Conservation (phyloP, 1,284 basidiomycete species). For the Athelia sp. region DNA sequence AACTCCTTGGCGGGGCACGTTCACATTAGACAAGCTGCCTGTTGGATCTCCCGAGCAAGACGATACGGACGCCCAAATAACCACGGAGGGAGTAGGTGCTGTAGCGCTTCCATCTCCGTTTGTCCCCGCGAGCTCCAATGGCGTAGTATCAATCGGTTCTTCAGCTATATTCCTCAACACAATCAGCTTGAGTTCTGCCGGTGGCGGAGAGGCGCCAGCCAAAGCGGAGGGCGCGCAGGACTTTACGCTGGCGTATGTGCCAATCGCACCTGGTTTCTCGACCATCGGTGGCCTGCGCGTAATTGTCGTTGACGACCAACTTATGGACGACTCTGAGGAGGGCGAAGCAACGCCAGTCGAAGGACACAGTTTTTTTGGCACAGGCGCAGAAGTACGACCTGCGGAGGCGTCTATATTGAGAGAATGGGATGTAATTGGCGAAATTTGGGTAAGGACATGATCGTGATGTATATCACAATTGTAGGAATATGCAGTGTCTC, state of each 20-base stretch:
- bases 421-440: constrained; percentile 65
- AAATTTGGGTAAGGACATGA: constrained; percentile 49
- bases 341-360: constrained; percentile 14
- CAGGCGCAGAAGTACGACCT: neutral
- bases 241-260: constrained; percentile 58
- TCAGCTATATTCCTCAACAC: constrained; percentile 45
- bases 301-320: constrained; percentile 50
- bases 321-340: constrained; percentile 23
- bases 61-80: constrained; percentile 18
- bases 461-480: too few relatives aligned
- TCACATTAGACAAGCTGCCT: constrained; percentile 45
- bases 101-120: constrained; percentile 40
- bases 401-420: constrained; percentile 40
- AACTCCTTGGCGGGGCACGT: constrained; percentile 30
- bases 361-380: neutral
- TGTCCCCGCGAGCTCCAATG: constrained; percentile 29
- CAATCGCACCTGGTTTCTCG: constrained; percentile 49
- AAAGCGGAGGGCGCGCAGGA: constrained; percentile 40
- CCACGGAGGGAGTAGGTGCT: constrained; percentile 10
- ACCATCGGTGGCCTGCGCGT: constrained; percentile 61
- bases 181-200: constrained; percentile 25
- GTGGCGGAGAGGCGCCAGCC: constrained; percentile 16
- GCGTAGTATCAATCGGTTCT: constrained; percentile 45
- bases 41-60: constrained; percentile 34
- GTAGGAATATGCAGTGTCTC: too few relatives aligned